These are phyloP conservation scores for Sarocladium brachiariae DNA, from an alignment of 2,329 filamentous ascomycete species.

Conservation along the genomic window DNA sequence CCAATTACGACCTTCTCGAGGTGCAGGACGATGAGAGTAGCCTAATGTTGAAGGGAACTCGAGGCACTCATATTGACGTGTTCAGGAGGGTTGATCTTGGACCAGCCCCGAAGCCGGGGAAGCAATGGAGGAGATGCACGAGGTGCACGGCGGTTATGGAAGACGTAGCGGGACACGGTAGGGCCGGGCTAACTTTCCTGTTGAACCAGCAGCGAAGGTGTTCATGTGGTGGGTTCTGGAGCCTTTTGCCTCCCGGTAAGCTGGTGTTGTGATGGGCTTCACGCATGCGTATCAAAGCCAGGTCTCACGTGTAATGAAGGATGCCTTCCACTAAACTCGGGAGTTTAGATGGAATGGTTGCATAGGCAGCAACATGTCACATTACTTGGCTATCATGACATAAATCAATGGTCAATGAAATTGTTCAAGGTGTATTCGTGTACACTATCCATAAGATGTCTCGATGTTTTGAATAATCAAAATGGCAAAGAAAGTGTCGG, in stretches of 20 bases:
- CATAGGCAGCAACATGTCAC: no score
- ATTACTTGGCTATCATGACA: no score
- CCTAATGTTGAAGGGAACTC: conserved; percentile 30
- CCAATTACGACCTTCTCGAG: conserved; percentile 63
- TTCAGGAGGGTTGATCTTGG: conserved; percentile 54
- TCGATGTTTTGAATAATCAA: no score
- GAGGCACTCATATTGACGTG: conserved; percentile 39
- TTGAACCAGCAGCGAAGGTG: conserved; percentile 49
- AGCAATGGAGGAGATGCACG: conserved; percentile 35
- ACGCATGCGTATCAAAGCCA: no score
- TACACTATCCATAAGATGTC: no score
- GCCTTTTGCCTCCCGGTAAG: conserved; percentile 4
- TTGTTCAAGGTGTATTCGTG: no score
- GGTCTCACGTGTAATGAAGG: no score
- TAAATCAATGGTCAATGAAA: no score
- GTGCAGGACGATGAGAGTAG: conserved; percentile 51
- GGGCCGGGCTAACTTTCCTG: conserved; percentile 46
- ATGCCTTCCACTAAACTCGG: no score
- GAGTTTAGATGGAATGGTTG: no score
- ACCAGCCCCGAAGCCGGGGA: conserved; percentile 13
- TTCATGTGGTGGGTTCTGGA: conserved; percentile 47
- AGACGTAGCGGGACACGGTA: conserved; percentile 38
- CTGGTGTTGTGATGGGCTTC: neutral
- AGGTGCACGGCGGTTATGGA: conserved; percentile 62
- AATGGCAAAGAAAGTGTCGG: no score